phyloP scores from a whole-genome alignment of 2,329 filamentous ascomycete species.

The Colletotrichum sp. region DNA sequence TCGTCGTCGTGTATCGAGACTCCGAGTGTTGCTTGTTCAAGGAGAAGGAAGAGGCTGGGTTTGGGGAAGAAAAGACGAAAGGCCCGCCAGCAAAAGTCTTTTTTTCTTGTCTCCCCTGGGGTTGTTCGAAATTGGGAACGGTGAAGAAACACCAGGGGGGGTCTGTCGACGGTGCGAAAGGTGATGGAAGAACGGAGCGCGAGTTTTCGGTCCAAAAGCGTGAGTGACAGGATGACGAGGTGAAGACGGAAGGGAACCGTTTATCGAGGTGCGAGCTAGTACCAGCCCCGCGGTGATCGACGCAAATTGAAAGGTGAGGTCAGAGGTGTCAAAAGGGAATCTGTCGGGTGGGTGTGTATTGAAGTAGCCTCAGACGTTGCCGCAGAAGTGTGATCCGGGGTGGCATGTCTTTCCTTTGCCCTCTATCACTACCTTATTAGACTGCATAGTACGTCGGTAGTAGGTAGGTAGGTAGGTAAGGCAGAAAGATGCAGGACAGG shows the following conservation, averaged over 20 bases:
- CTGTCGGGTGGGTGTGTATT: slow-evolving; percentile 17
- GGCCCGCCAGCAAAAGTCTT: slow-evolving; percentile 16
- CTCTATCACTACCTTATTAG: neutral
- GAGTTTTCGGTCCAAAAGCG: neutral
- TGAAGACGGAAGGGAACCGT: neutral
- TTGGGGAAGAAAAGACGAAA: neutral
- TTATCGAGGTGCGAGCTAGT: neutral
- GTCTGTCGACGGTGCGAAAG: neutral
- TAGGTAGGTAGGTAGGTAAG: neutral
- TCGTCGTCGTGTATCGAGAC: neutral
- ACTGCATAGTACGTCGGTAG: neutral
- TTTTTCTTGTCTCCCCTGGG: neutral
- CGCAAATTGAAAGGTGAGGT: slow-evolving; percentile 17
- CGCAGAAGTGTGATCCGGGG: slow-evolving; percentile 19
- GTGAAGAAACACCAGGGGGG: slow-evolving; percentile 13
- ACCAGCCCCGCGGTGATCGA: slow-evolving; percentile 21
- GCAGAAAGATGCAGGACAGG: neutral
- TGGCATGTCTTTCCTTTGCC: slow-evolving; percentile 4
- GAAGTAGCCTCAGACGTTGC: slow-evolving; percentile 18
- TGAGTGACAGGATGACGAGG: neutral
- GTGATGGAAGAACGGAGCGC: neutral
- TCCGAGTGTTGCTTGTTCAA: slow-evolving; percentile 9
- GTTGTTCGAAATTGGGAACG: slow-evolving; percentile 5
- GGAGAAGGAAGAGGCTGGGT: neutral
- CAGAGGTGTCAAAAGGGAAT: slow-evolving; percentile 20